Conservation (phyloP, 2,329 filamentous ascomycete genomes). For the Didymellaceae sp. region DNA sequence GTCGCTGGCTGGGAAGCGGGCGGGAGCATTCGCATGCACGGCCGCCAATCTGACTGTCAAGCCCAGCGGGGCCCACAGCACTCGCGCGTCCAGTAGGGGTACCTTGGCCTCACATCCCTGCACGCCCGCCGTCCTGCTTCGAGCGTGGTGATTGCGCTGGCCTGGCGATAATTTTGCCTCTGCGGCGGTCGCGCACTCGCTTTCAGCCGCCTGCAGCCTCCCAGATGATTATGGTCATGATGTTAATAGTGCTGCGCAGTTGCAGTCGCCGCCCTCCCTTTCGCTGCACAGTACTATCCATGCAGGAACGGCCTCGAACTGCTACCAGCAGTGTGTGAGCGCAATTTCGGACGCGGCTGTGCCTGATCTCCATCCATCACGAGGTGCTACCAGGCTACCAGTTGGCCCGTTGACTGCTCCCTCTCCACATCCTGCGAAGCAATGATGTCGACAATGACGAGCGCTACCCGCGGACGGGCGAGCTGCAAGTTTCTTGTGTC, state of each 20-base stretch:
- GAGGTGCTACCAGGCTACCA: conserved; percentile 10
- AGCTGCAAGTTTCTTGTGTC: conserved; percentile 10
- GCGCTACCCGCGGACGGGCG: conserved; percentile 5
- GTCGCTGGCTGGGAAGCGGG: conserved; percentile 19
- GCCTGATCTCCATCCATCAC: conserved; percentile 19
- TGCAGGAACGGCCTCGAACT: conserved; percentile 9
- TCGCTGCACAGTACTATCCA: no score
- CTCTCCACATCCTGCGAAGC: conserved; percentile 15
- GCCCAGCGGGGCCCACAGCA: conserved; percentile 12
- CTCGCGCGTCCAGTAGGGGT: conserved; percentile 13
- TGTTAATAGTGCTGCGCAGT: no score
- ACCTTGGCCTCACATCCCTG: conserved; percentile 16
- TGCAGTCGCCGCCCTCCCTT: no score
- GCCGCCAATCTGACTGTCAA: conserved; percentile 17
- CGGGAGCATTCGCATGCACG: conserved; percentile 10
- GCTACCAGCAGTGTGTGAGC: background rate
- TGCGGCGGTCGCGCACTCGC: background rate
- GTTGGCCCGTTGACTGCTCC: conserved; percentile 15
- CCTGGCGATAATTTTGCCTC: conserved; percentile 1
- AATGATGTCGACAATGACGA: conserved; percentile 19
- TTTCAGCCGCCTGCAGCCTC: background rate
- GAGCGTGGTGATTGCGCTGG: conserved; percentile 10
- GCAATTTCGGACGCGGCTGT: conserved; percentile 21
- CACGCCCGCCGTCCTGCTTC: conserved; percentile 3
- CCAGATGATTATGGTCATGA: no score